phyloP scores from a whole-genome alignment of 2,329 filamentous ascomycete genomes.

The Colletotrichum noveboracense region DNA sequence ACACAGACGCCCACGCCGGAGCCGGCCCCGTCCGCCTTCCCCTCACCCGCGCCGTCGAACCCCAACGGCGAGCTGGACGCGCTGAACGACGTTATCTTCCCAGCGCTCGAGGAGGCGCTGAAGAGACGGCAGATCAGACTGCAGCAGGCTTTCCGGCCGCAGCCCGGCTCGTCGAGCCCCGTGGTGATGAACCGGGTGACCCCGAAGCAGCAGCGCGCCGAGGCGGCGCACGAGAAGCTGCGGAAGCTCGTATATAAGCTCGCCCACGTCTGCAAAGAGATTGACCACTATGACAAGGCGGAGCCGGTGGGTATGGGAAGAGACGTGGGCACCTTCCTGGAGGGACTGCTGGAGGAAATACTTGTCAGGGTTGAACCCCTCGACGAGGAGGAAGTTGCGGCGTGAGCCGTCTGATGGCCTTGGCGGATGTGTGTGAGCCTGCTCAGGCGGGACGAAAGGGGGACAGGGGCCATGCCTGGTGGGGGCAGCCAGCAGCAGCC shows the following conservation, averaged over 20 bases:
- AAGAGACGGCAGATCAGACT: slow-evolving; percentile 75
- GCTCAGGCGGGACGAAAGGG: neutral
- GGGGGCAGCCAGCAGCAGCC: neutral
- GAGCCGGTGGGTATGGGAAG: slow-evolving; percentile 94
- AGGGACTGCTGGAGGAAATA: slow-evolving; percentile 93
- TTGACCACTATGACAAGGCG: slow-evolving; percentile 85
- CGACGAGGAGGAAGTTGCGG: slow-evolving; percentile 67
- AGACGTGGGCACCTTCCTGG: slow-evolving; percentile 86
- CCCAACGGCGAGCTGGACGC: slow-evolving; percentile 79
- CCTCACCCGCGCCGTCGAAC: slow-evolving; percentile 60
- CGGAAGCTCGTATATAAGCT: slow-evolving; percentile 82
- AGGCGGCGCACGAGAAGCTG: slow-evolving; percentile 81
- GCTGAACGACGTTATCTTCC: slow-evolving; percentile 88
- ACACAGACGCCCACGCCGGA: slow-evolving; percentile 37
- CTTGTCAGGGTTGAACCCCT: slow-evolving; percentile 89
- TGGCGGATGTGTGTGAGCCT: slow-evolving; percentile 5
- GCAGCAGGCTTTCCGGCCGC: slow-evolving; percentile 54
- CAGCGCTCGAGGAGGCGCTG: slow-evolving; percentile 88
- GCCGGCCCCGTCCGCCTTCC: slow-evolving; percentile 55
- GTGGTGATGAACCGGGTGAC: slow-evolving; percentile 53
- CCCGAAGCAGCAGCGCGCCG: slow-evolving; percentile 70
- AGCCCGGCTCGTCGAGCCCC: slow-evolving; percentile 28
- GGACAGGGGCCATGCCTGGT: neutral
- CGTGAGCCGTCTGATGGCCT: slow-evolving; percentile 14
- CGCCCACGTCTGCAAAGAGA: slow-evolving; percentile 83